Evolutionary conservation across 345 rosid species (phyloP).

Genomic region (Dipteronia sinensis): DNA sequence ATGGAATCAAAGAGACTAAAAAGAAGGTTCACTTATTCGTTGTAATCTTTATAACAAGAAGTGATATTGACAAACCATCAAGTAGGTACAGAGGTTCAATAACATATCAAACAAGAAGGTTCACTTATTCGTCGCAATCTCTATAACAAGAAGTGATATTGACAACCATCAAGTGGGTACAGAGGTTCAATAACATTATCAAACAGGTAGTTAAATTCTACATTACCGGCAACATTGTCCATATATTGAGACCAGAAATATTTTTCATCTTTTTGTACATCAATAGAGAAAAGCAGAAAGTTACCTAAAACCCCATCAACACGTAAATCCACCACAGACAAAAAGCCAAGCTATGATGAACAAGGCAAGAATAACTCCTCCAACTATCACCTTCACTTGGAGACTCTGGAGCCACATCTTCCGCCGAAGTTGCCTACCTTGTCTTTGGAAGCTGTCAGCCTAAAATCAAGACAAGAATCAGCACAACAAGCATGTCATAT

Average conservation of each 20-base stretch:
- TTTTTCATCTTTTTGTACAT: constrained; percentile 11
- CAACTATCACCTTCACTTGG: constrained; percentile 82
- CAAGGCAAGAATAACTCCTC: constrained; percentile 56
- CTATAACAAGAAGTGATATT: background rate
- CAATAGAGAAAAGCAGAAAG: background rate
- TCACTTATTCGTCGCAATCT: background rate
- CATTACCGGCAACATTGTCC: background rate
- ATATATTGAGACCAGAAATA: constrained; percentile 4
- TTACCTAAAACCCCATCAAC: constrained; percentile 27
- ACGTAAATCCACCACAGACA: constrained; percentile 77
- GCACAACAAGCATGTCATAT: background rate
- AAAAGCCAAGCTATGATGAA: constrained; percentile 71
- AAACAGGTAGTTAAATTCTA: background rate
- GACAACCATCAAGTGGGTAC: constrained; percentile 4
- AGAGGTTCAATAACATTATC: background rate
- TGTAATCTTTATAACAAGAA: background rate
- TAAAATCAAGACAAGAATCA: constrained; percentile 21
- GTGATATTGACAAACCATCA: constrained; percentile 17
- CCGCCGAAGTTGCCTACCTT: constrained; percentile 88
- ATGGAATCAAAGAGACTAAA: background rate
- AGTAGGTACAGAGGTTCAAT: background rate
- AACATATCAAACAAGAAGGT: background rate
- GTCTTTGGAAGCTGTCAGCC: constrained; percentile 99
- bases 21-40: background rate
- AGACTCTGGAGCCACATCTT: constrained; percentile 97